A percentile compares a stretch with the other conserved stretches of the same genome.
phyloP scores from a whole-genome alignment of 768 basidiomycete species.

The Daedaleopsis nitida region DNA sequence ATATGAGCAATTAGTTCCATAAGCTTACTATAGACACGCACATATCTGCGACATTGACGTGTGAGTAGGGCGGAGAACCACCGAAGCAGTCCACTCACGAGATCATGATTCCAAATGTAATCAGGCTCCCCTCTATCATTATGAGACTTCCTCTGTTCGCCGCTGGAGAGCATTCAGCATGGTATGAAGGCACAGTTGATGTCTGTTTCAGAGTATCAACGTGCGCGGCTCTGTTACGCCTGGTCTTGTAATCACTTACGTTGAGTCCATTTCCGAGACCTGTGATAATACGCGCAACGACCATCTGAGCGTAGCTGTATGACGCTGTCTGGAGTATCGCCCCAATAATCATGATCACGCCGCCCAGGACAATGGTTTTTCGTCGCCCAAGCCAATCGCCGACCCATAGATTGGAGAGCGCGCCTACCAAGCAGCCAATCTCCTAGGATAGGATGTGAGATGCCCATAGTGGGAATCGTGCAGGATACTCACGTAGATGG shows the following conservation, averaged over 20 bases:
- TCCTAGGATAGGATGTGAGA: constrained; percentile 40
- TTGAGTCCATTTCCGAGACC: constrained; percentile 70
- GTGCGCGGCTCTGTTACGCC: not conserved
- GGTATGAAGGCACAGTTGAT: constrained; percentile 65
- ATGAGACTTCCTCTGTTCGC: constrained; percentile 61
- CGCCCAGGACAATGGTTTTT: constrained; percentile 58
- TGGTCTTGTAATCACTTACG: constrained; percentile 34
- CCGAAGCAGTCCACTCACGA: constrained; percentile 42
- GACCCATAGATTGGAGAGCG: constrained; percentile 62
- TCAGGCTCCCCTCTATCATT: constrained; percentile 65
- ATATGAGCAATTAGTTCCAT: not conserved
- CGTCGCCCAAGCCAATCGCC: constrained; percentile 62
- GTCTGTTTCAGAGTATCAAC: constrained; percentile 39
- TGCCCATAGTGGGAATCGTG: not conserved
- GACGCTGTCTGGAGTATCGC: constrained; percentile 61
- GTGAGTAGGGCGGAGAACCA: not conserved
- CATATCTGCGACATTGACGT: constrained; percentile 24
- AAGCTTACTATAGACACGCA: constrained; percentile 13
- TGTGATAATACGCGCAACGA: constrained; percentile 61
- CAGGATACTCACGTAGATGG: constrained; percentile 48
- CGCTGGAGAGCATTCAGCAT: constrained; percentile 66
- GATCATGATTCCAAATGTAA: constrained; percentile 65
- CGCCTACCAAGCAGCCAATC: constrained; percentile 65
- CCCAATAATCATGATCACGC: constrained; percentile 61
- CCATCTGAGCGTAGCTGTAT: constrained; percentile 59